Evolutionary conservation across 169 alveolate species (phyloP), one percentile per base, ranked within the genome.

Genomic region (Cardiosporidium cionae): DNA sequence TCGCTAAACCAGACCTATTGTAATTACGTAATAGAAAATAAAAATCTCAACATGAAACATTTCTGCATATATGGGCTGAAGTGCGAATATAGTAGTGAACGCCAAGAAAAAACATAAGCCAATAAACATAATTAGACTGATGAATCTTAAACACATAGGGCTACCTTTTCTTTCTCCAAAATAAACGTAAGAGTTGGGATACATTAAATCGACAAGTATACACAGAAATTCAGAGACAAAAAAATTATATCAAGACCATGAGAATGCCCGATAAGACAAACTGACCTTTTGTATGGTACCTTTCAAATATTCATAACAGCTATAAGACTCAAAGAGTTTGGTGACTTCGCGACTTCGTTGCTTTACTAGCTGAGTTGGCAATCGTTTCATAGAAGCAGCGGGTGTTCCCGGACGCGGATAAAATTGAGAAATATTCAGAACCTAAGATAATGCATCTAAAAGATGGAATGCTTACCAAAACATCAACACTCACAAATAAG

Each of bases 321-420:
- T 52, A 64, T 78, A 78, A 33, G 78, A 28, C 52, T 78, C 84
- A 52, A 78, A 78, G 35, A 80, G 76, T 32, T 68, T 66, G 0
- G 78, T 54, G 23, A 74, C 79, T 25, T 53, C 74, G 9, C 85
- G 66, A 63, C 85, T 74, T 28, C 85, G 65, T 0, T 74, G 70
- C 72, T 80, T 80, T n/a, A 73, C 85, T 7, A 68, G 44, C 7
- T 34, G 70, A 16, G 79, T 71, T 3, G 75, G 76, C n/a, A 85
- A 74, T 70, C 84, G 84, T 83, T 88, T 86, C 94, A 93, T 84
- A 73, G 87, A 84, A 32, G 97, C 97, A 0, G 99, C 98, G 7
- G 95, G 94, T 0, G 98, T 95, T 28, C 96, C 97, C 22, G 98
- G 98, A 35, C 99, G 82, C 28, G 99, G 97, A 76, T 95, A 97